phyloP scores from a whole-genome alignment of 306 rosid species.

The Luffa acutangula region DNA sequence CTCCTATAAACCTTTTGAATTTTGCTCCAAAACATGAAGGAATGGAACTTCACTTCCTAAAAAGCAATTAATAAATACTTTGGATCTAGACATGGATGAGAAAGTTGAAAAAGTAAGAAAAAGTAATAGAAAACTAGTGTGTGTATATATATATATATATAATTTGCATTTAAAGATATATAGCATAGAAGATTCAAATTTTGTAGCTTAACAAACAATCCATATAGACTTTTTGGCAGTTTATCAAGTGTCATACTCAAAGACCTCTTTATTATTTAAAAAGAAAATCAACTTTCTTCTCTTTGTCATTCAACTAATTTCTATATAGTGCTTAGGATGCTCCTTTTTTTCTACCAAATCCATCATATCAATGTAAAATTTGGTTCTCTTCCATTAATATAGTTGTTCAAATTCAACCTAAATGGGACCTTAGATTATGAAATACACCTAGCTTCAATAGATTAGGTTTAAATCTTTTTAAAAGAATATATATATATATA shows the following conservation, averaged over 20 bases:
- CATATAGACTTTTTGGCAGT: neutral
- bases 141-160: neutral
- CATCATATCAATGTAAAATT: neutral
- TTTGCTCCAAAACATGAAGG: neutral
- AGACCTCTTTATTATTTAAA: neutral
- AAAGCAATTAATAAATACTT: neutral
- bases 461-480: neutral
- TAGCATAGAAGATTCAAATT: neutral
- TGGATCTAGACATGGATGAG: neutral
- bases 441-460: neutral
- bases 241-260: neutral
- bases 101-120: neutral
- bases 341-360: neutral
- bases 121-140: neutral
- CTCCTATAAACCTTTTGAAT: neutral
- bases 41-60: neutral
- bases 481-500: too few species aligned
- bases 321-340: neutral
- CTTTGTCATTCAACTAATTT: neutral
- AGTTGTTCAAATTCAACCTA: neutral
- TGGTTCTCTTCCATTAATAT: neutral
- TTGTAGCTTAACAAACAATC: constrained; percentile 3
- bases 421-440: neutral
- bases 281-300: neutral
- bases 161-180: neutral